These are phyloP conservation scores for Penicillium daleae DNA, from an alignment of 495 filamentous ascomycete genomes.

Conservation along the genomic window DNA sequence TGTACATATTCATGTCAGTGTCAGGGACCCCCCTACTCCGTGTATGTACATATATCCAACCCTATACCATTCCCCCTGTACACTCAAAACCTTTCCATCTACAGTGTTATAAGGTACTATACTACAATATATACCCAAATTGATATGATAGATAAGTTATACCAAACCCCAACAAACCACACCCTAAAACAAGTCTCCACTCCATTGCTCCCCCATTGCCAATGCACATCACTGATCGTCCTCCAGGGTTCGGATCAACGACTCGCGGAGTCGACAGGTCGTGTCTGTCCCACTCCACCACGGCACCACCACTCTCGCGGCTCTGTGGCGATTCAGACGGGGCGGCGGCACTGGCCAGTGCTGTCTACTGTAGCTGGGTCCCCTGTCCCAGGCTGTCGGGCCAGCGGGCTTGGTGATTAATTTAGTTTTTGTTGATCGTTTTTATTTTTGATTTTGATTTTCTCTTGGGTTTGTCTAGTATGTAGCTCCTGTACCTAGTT, in stretches of 20 bases:
- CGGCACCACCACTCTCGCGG: neutral
- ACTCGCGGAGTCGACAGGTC: conserved; percentile 14
- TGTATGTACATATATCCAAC: neutral
- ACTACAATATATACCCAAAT: too few species aligned
- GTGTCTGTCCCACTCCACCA: neutral
- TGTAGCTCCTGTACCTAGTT: neutral
- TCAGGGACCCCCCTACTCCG: neutral
- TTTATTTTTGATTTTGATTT: neutral
- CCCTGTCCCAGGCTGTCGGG: conserved; percentile 2
- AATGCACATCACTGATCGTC: neutral
- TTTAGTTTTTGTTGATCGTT: neutral
- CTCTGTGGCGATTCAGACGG: conserved; percentile 31
- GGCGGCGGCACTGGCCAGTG: conserved; percentile 13
- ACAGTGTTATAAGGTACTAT: too few species aligned
- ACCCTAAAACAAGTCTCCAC: neutral
- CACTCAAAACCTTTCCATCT: too few species aligned
- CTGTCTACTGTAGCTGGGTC: neutral
- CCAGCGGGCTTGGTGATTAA: neutral
- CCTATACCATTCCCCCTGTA: too few species aligned
- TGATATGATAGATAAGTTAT: too few species aligned
- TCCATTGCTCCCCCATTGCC: neutral
- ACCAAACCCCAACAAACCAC: neutral
- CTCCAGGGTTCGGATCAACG: neutral
- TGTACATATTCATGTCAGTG: neutral
- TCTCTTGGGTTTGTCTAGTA: neutral